Conservation (phyloP, 2,329 filamentous ascomycete genomes). For the Chaetomium globosum region DNA sequence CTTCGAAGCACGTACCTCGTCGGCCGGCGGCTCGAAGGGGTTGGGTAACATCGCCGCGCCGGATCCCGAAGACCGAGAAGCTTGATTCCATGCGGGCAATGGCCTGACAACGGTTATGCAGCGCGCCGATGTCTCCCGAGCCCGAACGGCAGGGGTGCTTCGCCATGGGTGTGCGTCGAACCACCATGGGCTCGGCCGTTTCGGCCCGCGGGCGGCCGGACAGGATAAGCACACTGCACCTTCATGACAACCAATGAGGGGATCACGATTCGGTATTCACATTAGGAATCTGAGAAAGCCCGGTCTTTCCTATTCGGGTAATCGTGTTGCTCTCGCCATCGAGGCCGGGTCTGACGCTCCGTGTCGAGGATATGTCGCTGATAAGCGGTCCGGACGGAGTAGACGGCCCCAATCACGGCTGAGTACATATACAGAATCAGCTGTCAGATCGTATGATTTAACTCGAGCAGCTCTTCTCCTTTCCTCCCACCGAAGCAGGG, state of each 20-base stretch:
- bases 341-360: not conserved
- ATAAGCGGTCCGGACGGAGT: not conserved
- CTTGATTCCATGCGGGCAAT: not conserved
- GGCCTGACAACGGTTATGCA: not conserved
- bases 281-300: not conserved
- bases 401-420: not conserved
- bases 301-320: not conserved
- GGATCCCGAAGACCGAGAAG: not conserved
- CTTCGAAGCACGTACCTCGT: not conserved
- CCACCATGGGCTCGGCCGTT: not conserved
- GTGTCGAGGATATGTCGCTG: not conserved
- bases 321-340: not conserved
- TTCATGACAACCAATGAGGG: not conserved
- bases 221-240: not conserved
- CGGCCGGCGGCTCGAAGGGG: not conserved
- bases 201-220: not conserved
- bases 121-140: not conserved
- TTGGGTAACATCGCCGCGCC: not conserved
- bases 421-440: not conserved
- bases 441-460: not conserved
- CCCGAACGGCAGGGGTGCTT: not conserved
- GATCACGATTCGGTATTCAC: not conserved
- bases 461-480: not conserved
- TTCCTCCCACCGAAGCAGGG: not conserved
- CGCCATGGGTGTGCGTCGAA: not conserved